A percentile compares a stretch with the other conserved stretches of the same genome.
phyloP scores from a whole-genome alignment of 345 rosid genomes.

The Pugionium dolabratum region DNA sequence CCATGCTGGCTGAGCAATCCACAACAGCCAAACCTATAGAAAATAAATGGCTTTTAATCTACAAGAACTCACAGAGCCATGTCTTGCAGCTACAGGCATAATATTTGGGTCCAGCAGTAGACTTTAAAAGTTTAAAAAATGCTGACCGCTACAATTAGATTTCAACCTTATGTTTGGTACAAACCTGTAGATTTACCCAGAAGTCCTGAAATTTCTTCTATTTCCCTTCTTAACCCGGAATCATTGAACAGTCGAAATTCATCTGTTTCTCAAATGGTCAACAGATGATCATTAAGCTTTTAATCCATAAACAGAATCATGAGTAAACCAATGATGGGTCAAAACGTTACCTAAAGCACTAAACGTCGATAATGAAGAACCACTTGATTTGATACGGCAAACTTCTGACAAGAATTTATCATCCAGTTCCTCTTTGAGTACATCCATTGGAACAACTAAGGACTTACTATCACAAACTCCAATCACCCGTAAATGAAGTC shows the following conservation, averaged over 20 bases:
- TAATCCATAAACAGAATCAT: background rate
- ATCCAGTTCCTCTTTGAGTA: constrained; percentile 48
- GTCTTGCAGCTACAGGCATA: background rate
- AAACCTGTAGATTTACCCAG: constrained; percentile 76
- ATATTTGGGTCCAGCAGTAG: background rate
- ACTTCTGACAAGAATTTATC: constrained; percentile 58
- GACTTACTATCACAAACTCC: constrained; percentile 85
- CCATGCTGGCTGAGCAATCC: constrained; percentile 87
- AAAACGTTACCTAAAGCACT: constrained; percentile 46
- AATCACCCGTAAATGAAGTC: constrained; percentile 68
- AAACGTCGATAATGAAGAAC: constrained; percentile 53
- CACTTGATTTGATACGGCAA: constrained; percentile 60
- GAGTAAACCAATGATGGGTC: background rate
- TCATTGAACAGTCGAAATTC: constrained; percentile 43
- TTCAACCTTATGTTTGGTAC: constrained; percentile 17
- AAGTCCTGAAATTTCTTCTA: constrained; percentile 52
- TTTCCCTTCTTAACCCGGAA: constrained; percentile 46
- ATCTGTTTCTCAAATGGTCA: constrained; percentile 22
- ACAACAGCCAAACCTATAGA: constrained; percentile 68
- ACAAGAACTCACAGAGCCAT: background rate
- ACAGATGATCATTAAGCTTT: background rate
- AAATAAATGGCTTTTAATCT: background rate
- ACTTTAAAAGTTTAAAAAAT: constrained; percentile 7
- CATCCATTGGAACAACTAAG: constrained; percentile 53
- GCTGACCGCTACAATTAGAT: background rate